Percentiles rank a stretch among this genome's conserved stretches.
These are phyloP conservation scores for Ogataea pilisensis DNA, from an alignment of 805 yeast species.

Conservation along the genomic window DNA sequence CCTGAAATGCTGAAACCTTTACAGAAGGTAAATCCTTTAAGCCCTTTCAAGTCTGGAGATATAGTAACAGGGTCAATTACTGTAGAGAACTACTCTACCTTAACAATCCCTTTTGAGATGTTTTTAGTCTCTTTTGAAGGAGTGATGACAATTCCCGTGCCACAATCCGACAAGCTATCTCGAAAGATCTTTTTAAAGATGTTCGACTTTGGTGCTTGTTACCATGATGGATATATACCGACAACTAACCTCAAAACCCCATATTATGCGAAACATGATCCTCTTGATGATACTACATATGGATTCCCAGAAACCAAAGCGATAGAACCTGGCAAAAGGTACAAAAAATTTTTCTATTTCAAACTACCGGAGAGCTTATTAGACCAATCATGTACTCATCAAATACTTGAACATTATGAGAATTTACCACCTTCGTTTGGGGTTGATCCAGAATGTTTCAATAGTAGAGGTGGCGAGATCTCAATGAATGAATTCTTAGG, in stretches of 20 bases:
- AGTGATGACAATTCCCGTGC: slow-evolving; percentile 21
- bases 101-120: slow-evolving; percentile 51
- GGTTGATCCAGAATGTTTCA: slow-evolving; percentile 26
- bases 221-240: slow-evolving; percentile 36
- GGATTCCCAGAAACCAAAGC: slow-evolving; percentile 39
- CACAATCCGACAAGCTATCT: slow-evolving; percentile 4
- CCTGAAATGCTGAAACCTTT: slow-evolving; percentile 28
- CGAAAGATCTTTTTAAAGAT: slow-evolving; percentile 39
- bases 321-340: slow-evolving; percentile 43
- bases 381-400: slow-evolving; percentile 46
- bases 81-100: slow-evolving; percentile 36
- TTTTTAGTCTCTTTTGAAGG: slow-evolving; percentile 56
- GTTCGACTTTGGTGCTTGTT: slow-evolving; percentile 46
- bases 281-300: slow-evolving; percentile 23
- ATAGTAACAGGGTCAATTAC: slow-evolving; percentile 51
- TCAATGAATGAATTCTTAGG: slow-evolving; percentile 41
- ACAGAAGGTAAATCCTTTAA: slow-evolving; percentile 31
- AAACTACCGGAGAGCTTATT: slow-evolving; percentile 48
- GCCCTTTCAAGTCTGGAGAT: slow-evolving; percentile 64
- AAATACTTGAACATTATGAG: slow-evolving; percentile 29
- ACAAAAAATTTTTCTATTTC: slow-evolving; percentile 55
- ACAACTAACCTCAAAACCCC: slow-evolving; percentile 21
- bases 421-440: slow-evolving; percentile 39
- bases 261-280: slow-evolving; percentile 10
- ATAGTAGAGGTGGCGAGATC: slow-evolving; percentile 24